Percentiles rank a stretch among this genome's conserved stretches.
Evolutionary conservation across 179 eudicot genomes (phyloP).

Genomic region (Gypsophila paniculata): DNA sequence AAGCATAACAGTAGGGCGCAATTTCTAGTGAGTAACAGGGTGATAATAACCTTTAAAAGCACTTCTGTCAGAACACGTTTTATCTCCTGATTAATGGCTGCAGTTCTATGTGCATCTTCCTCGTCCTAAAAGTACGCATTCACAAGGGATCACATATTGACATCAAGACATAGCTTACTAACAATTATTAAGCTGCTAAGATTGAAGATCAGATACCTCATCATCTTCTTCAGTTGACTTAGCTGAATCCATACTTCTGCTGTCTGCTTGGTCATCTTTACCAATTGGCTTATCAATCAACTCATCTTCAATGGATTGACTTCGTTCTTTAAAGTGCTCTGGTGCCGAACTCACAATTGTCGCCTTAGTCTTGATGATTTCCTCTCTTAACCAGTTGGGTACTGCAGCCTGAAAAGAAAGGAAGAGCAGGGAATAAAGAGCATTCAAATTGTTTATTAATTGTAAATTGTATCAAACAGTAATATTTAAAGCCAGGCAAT

Average conservation of each 20-base stretch:
- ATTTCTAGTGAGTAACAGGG: slow-evolving; percentile 11
- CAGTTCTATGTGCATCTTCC: slow-evolving; percentile 67
- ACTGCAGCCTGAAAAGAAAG: slow-evolving; percentile 64
- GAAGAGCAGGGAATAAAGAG: slow-evolving; percentile 1
- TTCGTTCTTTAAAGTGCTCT: slow-evolving; percentile 48
- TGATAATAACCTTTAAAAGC: slow-evolving; percentile 63
- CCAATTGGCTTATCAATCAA: slow-evolving; percentile 41
- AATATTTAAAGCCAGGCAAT: slow-evolving; percentile 8
- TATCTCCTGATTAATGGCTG: slow-evolving; percentile 85
- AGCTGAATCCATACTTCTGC: slow-evolving; percentile 71
- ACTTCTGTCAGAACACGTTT: slow-evolving; percentile 92
- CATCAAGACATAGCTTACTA: neutral
- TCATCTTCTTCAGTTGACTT: slow-evolving; percentile 79
- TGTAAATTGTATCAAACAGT: neutral
- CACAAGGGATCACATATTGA: slow-evolving; percentile 12
- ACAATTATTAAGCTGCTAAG: neutral
- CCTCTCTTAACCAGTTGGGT: slow-evolving; percentile 97
- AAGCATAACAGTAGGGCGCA: neutral
- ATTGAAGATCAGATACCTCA: slow-evolving; percentile 32
- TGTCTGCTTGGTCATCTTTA: slow-evolving; percentile 65
- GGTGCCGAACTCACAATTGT: slow-evolving; percentile 50
- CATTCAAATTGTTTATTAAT: slow-evolving; percentile 1
- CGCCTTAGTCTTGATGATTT: slow-evolving; percentile 82
- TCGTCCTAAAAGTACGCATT: slow-evolving; percentile 49
- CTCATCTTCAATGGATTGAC: slow-evolving; percentile 62